Evolutionary conservation across 2,329 filamentous ascomycete genomes (phyloP), one percentile per base, ranked within the genome.

Genomic region (Davidsoniella australis): DNA sequence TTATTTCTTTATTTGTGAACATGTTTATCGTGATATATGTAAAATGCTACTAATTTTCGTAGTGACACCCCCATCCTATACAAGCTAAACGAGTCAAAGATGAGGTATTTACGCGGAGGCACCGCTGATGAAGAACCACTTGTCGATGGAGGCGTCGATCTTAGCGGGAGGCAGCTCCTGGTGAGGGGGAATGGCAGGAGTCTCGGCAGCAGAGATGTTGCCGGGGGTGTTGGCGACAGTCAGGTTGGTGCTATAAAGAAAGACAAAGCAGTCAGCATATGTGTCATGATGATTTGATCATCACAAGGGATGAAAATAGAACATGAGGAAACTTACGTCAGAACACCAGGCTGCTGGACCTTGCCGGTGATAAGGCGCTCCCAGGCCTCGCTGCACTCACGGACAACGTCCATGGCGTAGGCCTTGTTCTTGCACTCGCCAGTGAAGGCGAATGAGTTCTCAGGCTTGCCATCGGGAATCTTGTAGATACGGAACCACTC

Each of bases 401-500:
- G 85, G 65, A 98, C 79, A 62, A 98, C 85, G 56, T 98, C 91
- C 67, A 83, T 82, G 66, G 91, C 91, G 68, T 96, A 95, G 60
- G 83, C 86, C 80, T 88, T 94, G 82, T 98, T 98, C 83, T 98
- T 98, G 85, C 89, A 96, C 76, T 98, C 91, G 73, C 91, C 91
- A 53, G 88, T 95, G 76, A 98, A 98, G 62, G 91, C 91, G 64
- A 98, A 98, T 74, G 96, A 91, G 80, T 98, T 98, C 83, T 98
- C 91, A 61, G 89, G 88, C 87, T 98, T 98, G 76, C 91, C 91
- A 65, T 98, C 91, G 64, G 91, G 91, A 70, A 98, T 98, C 78
- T 98, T 98, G 83, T 98, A 98, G 79, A 98, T 98, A 68, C 91
- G 87, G 87, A 98, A 98, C 91, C 91, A 98, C 76, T 98, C 91